Percentiles rank a stretch among this genome's conserved stretches.
Conservation (phyloP, 352 stramenopile genomes). For the Phytopythium boreale region DNA sequence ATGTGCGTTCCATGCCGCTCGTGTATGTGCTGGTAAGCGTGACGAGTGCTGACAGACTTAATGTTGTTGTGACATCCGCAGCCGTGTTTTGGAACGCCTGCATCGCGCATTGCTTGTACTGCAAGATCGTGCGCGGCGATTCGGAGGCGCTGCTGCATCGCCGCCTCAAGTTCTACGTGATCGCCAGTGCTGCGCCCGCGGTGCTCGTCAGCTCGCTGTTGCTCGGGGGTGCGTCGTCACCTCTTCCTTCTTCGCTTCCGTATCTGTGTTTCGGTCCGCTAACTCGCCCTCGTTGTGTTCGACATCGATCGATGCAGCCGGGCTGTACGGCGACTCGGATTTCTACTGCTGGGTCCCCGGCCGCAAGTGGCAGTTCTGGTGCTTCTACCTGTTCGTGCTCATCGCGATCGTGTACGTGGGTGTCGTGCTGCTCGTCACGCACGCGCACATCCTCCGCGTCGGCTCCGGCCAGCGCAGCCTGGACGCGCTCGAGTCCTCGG, state of each 20-base stretch:
- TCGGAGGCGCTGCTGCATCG: conserved; percentile 57
- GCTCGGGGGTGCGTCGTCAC: conserved; percentile 21
- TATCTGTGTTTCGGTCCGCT: conserved; percentile 8
- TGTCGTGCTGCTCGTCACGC: conserved; percentile 59
- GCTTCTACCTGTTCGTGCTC: conserved; percentile 66
- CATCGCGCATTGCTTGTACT: conserved; percentile 70
- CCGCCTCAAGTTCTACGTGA: conserved; percentile 57
- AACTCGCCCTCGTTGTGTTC: neutral
- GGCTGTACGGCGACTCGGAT: conserved; percentile 35
- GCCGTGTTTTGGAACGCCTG: conserved; percentile 68
- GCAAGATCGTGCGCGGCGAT: conserved; percentile 64
- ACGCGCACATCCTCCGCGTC: conserved; percentile 42
- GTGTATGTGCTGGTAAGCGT: neutral
- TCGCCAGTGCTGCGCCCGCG: conserved; percentile 41
- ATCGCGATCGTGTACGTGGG: conserved; percentile 64
- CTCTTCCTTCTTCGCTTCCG: neutral
- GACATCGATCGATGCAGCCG: neutral
- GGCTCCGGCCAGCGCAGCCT: conserved; percentile 48
- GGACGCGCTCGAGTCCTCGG: conserved; percentile 64
- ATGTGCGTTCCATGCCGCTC: conserved; percentile 23
- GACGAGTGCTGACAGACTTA: neutral
- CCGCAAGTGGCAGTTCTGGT: conserved; percentile 41
- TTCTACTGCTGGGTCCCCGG: conserved; percentile 82
- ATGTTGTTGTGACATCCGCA: neutral
- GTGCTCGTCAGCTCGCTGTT: conserved; percentile 32